Evolutionary conservation across 257 asterid genomes (phyloP).

Genomic region (Nicotiana attenuata): DNA sequence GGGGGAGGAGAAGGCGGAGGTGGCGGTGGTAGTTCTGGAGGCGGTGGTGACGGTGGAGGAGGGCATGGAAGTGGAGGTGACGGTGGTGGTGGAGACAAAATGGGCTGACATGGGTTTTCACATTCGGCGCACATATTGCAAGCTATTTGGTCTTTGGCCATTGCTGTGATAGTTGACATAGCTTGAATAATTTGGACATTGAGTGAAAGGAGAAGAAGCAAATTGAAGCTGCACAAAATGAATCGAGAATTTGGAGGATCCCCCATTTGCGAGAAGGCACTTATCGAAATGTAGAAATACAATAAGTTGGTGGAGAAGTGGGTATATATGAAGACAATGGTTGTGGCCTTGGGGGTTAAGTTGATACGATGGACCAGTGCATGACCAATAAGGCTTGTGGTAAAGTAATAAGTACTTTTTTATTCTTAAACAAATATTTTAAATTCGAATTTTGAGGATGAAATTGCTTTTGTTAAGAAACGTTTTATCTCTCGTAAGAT

Average conservation of each 20-base stretch:
- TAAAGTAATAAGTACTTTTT: too few relatives aligned
- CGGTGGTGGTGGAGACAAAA: conserved; percentile 50
- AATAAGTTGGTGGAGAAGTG: not conserved
- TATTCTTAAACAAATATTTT: too few relatives aligned
- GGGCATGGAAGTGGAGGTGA: not conserved
- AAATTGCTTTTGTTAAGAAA: too few relatives aligned
- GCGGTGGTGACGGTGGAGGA: not conserved
- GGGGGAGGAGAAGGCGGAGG: conserved; percentile 21
- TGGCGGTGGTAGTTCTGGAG: not conserved
- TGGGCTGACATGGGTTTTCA: conserved; percentile 71
- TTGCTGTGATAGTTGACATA: conserved; percentile 39
- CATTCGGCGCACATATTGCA: conserved; percentile 67
- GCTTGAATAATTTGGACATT: conserved; percentile 16
- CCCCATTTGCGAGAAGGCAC: conserved; percentile 26
- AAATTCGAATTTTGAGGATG: too few relatives aligned
- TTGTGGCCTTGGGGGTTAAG: not conserved
- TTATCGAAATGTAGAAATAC: not conserved
- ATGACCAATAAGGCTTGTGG: too few relatives aligned
- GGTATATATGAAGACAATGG: not conserved
- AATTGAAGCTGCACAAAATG: conserved; percentile 12
- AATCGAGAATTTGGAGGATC: conserved; percentile 1
- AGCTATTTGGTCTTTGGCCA: conserved; percentile 46
- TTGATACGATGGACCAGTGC: not conserved
- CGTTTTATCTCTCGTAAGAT: too few relatives aligned
- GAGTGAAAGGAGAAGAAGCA: conserved; percentile 14